Evolutionary conservation across 345 rosid species (phyloP).

Genomic region (Combretum micranthum): DNA sequence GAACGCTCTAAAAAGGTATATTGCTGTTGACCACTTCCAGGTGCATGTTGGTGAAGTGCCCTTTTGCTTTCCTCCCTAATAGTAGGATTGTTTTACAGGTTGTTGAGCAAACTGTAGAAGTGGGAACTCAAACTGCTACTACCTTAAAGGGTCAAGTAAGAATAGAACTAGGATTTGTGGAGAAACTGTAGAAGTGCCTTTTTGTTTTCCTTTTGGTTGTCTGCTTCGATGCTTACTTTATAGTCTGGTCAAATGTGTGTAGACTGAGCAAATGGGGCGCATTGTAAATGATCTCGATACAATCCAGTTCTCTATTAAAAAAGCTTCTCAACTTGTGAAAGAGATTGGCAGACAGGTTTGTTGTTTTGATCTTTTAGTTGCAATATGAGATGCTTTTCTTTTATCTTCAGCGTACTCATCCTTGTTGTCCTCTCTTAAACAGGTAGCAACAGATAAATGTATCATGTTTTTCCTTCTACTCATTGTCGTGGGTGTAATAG

Average conservation of each 20-base stretch:
- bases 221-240: background rate
- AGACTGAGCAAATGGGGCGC: constrained; percentile 99
- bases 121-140: constrained; percentile 92
- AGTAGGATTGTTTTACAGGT: constrained; percentile 35
- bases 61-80: constrained; percentile 7
- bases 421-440: constrained; percentile 17
- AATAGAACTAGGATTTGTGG: no score
- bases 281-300: constrained; percentile 95
- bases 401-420: background rate
- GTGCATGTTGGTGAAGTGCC: constrained; percentile 4
- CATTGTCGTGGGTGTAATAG: constrained; percentile 88
- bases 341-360: constrained; percentile 97
- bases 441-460: constrained; percentile 99
- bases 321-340: constrained; percentile 96
- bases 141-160: constrained; percentile 93
- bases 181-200: background rate
- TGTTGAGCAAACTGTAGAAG: constrained; percentile 96
- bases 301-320: constrained; percentile 94
- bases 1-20: constrained; percentile 86
- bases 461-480: constrained; percentile 88
- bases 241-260: constrained; percentile 19
- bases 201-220: background rate
- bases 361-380: constrained; percentile 8
- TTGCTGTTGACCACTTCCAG: background rate
- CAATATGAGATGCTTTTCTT: background rate